Base-by-base conservation (phyloP, 257 asterid genomes). In the Forsythia viridissima region DNA sequence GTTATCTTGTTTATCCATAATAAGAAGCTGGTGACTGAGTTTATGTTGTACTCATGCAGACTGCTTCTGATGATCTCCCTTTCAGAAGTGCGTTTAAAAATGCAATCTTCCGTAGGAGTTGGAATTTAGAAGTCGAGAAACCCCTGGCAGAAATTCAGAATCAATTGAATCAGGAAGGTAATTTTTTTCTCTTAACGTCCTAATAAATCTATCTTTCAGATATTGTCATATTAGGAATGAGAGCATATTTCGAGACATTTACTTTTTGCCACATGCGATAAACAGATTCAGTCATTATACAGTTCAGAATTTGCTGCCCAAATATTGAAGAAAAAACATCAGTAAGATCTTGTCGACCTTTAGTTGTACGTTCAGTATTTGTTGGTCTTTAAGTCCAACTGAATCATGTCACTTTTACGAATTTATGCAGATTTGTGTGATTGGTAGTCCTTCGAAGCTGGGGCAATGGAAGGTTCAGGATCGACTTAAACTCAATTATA, bases 21-120 rank as follows among this genome's bases (percentile, higher is more conserved):
- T 41, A 68, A 8, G 73, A 40, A 73, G 55, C 71, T 72, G 72
- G 37, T 74, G 59, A 70, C 59, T 48, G 79, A 83, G 61, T 21
- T 24, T 61, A 61, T 80, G 30, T 68, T 71, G 68, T 69, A 67
- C 40, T 59, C 67, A 37, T 87, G 89, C 98, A 96, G 99, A 87
- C 86, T 78, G 97, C 96, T 70, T 85, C 98, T 13, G 98, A 92
- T 79, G 92, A 84, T 81, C 86, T 96, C 74, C 90, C 97, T 68
- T 90, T 91, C 77, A 90, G 85, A 83, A 96, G 99, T 87, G 99
- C 98, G 80, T 96, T 96, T 77, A 93, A 92, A 86, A 79, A 93
- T 82, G 98, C 90, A 79, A 93, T 96, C 80, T 96, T 91, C 83
- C 84, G 86, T 24, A 81, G 75, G 70, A 87, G 86, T 84, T 81